phyloP scores from a whole-genome alignment of 2,329 filamentous ascomycete genomes.

The Diaporthe ampelina region DNA sequence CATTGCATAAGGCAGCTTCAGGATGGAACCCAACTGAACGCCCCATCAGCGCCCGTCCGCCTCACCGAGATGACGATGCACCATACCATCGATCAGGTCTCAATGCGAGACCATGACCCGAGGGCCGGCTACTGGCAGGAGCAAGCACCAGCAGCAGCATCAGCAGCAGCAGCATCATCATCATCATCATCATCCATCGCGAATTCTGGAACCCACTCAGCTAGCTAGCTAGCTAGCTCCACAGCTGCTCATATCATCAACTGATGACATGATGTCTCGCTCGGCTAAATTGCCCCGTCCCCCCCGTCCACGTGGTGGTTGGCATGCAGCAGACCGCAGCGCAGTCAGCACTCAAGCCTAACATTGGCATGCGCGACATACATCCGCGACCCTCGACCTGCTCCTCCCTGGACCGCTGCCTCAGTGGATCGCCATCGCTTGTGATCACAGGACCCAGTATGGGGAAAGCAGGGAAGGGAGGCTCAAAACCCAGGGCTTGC shows the following conservation, averaged over 20 bases:
- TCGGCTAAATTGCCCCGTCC: conserved; percentile 31
- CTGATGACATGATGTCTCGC: conserved; percentile 32
- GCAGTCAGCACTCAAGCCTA: conserved; percentile 29
- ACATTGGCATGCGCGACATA: conserved; percentile 30
- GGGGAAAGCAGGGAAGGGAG: conserved; percentile 9
- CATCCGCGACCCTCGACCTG: conserved; percentile 16
- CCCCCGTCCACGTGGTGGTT: conserved; percentile 32
- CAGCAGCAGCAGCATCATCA: no score
- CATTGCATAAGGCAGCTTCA: conserved; percentile 20
- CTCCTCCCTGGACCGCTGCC: conserved; percentile 24
- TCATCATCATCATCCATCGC: neutral
- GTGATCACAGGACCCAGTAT: conserved; percentile 26
- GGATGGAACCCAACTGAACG: conserved; percentile 16
- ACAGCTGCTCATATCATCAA: conserved; percentile 13
- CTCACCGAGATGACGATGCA: neutral
- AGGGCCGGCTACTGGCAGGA: neutral
- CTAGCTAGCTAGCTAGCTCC: neutral
- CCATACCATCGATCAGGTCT: conserved; percentile 19
- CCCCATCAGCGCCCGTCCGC: neutral
- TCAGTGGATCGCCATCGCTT: conserved; percentile 20
- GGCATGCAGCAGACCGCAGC: conserved; percentile 24
- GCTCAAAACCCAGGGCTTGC: conserved; percentile 11
- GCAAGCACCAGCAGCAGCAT: no score
- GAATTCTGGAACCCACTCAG: neutral
- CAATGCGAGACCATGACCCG: conserved; percentile 3